These are phyloP conservation scores for Solanum sejunctum DNA, from an alignment of 257 asterid species.

Conservation along the genomic window DNA sequence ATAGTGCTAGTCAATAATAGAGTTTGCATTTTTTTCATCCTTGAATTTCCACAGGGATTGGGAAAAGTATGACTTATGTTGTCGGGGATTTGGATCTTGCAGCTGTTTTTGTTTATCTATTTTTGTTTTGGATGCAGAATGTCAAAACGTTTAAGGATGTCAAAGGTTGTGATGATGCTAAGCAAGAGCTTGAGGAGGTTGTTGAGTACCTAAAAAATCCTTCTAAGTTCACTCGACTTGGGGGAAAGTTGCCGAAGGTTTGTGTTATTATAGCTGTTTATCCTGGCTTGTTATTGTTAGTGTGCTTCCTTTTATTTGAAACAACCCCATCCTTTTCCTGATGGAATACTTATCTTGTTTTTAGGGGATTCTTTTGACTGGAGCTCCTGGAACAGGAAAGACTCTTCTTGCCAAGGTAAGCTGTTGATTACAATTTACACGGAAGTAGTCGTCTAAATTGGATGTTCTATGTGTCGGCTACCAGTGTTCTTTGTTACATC, in stretches of 20 bases:
- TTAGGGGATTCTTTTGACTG: conserved; percentile 98
- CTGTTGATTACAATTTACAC: background rate
- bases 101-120: background rate
- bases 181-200: conserved; percentile 99
- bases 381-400: conserved; percentile 98
- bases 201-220: conserved; percentile 94
- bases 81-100: background rate
- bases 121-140: conserved; percentile 43
- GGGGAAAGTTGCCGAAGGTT: conserved; percentile 98
- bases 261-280: conserved; percentile 6
- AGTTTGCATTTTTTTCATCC: background rate
- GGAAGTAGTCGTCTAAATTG: background rate
- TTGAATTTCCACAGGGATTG: background rate
- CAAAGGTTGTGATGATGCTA: conserved; percentile 99
- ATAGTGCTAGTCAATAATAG: background rate
- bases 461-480: background rate
- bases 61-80: background rate
- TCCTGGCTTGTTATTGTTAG: background rate
- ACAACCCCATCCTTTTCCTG: background rate
- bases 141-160: conserved; percentile 97
- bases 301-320: background rate
- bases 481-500: background rate
- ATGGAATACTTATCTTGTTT: conserved; percentile 1
- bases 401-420: conserved; percentile 91
- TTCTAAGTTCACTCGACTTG: conserved; percentile 81